These are phyloP conservation scores for Globisporangium barbulae DNA, from an alignment of 352 stramenopile genomes.

Conservation along the genomic window DNA sequence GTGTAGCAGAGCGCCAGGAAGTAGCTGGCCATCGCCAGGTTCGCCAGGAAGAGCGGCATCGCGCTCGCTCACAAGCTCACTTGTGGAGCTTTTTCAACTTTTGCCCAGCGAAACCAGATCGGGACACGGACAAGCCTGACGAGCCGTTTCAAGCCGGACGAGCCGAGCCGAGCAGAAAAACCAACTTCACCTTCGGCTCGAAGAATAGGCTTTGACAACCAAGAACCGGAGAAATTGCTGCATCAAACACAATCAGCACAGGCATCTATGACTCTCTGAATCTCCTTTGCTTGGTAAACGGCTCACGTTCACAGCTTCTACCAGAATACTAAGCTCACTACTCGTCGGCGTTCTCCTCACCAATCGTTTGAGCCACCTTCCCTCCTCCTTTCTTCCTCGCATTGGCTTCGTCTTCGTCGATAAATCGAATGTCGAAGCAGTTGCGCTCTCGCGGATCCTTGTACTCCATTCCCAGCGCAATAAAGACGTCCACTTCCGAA, in stretches of 20 bases:
- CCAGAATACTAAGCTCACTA: neutral
- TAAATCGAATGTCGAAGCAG: slow-evolving; percentile 79
- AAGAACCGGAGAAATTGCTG: no score
- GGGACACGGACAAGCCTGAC: no score
- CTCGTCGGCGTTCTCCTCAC: neutral
- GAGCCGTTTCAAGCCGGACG: no score
- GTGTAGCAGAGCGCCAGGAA: slow-evolving; percentile 88
- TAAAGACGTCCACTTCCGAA: slow-evolving; percentile 83
- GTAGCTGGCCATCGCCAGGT: slow-evolving; percentile 86
- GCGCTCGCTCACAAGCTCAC: slow-evolving; percentile 10
- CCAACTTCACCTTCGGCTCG: no score
- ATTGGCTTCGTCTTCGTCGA: slow-evolving; percentile 70
- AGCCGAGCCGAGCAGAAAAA: no score
- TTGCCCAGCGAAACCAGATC: no score
- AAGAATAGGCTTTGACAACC: no score
- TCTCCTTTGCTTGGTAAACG: no score
- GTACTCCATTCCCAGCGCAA: slow-evolving; percentile 79
- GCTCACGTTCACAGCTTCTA: no score
- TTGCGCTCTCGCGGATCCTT: slow-evolving; percentile 77
- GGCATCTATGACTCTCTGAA: no score
- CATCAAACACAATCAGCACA: no score
- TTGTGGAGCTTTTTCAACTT: neutral
- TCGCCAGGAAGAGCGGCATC: slow-evolving; percentile 87
- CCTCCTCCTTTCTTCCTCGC: slow-evolving; percentile 27
- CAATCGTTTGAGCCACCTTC: neutral